Percentiles rank a stretch among this genome's conserved stretches.
These are phyloP conservation scores for Salvia rosmarinus DNA, from an alignment of 257 asterid species.

Conservation along the genomic window DNA sequence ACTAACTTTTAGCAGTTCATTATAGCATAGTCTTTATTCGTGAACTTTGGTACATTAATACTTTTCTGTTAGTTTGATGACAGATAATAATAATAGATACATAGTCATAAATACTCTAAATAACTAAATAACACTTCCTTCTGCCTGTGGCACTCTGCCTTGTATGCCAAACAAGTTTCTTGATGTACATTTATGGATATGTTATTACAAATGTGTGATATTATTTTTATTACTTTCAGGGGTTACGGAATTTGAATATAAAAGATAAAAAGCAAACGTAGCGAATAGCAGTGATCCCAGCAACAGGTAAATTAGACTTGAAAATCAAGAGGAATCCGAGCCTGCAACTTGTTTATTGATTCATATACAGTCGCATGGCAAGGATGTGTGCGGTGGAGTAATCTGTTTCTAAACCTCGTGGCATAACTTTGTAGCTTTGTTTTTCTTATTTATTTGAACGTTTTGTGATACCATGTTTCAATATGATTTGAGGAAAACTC, in stretches of 20 bases:
- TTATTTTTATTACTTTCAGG: conserved; percentile 1
- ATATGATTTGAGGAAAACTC: not conserved
- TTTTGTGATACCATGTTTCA: conserved; percentile 1
- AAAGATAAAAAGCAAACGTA: conserved; percentile 18
- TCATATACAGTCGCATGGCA: not conserved
- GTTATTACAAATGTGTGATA: not conserved
- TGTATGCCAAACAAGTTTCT: not conserved
- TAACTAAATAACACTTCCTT: not conserved
- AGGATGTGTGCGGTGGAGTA: conserved; percentile 2
- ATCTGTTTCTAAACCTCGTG: not conserved
- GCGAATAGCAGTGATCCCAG: not conserved
- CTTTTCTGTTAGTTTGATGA: not conserved
- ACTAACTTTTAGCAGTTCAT: not conserved
- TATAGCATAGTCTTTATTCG: not conserved
- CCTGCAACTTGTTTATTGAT: not conserved
- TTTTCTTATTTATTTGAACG: not conserved
- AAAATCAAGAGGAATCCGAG: not conserved
- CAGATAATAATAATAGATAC: not conserved
- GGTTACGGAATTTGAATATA: conserved; percentile 24
- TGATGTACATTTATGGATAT: not conserved
- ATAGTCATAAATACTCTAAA: not conserved
- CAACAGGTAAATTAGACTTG: conserved; percentile 5
- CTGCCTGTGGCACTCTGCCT: too few relatives aligned
- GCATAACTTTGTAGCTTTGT: not conserved
- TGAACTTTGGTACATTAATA: too few relatives aligned